Base-by-base conservation (phyloP, 495 filamentous ascomycete species). In the Xylaria sp. region DNA sequence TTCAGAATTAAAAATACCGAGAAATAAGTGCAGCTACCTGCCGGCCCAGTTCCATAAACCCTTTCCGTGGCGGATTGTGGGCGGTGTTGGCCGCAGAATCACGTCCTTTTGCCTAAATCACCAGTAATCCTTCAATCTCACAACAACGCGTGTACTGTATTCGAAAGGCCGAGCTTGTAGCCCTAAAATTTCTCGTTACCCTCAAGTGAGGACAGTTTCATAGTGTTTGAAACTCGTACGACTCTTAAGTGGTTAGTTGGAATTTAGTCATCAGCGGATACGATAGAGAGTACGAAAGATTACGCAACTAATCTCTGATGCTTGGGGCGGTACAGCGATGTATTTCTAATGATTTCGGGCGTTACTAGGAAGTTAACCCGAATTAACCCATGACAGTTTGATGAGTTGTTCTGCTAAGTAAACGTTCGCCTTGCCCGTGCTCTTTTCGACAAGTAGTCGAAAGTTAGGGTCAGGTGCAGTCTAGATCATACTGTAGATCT, bases 401-500 rank as follows among this genome's bases (percentile, higher is more conserved):
- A 26, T 33, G 57, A 44, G 33, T 37, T 37, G 57, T 37, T 63
- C 35, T 63, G 35, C 35, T 0, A 63, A 35, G 46, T 0, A 63
- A 35, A 55, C 24, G 17, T 50, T 19, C 12, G 58, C 48, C 21
- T 63, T 15, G 55, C 26, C 52, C 26, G 29, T 29, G 66, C 29
- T 31, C 53, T 58, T 29, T n/a, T 55, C 17, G 24, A 63, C 59
- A 46, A 40, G 68, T 14, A 33, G 44, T 31, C 4, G 44, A 21
- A 29, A 43, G 40, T 26, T 21, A 21, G 44, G 67, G 41, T 41
- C 35, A 61, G 41, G 31, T 52, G 52, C 37, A 69, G 67, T 61
- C 55, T 70, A 63, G 68, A 70, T 70, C 58, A 70, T 46, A n/a
- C n/a, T n/a, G 4, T 4, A 70, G 68, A 70, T 70, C 68, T 70